phyloP scores from a whole-genome alignment of 2,329 filamentous ascomycete species.

The Exophiala alcalophila region DNA sequence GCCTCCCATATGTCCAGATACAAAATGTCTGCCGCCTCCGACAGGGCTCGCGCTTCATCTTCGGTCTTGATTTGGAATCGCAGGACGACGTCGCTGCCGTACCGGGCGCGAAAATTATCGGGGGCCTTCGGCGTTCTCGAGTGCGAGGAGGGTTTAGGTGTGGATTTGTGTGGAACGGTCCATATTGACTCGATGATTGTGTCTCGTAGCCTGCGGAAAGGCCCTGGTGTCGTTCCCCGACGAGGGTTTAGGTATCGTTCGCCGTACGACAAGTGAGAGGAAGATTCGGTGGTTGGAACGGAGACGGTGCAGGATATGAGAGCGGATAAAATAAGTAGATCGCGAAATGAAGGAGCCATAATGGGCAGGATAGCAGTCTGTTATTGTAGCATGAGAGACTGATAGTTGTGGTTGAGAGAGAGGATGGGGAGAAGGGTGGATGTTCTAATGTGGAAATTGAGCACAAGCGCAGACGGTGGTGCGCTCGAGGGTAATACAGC shows the following conservation, averaged over 20 bases:
- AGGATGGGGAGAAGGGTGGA: constrained; percentile 2
- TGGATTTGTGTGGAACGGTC: constrained; percentile 36
- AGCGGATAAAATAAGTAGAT: constrained; percentile 15
- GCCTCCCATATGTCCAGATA: constrained; percentile 91
- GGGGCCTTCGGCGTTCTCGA: constrained; percentile 31
- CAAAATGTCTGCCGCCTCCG: constrained; percentile 69
- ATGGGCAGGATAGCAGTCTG: constrained; percentile 1
- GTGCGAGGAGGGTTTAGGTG: constrained; percentile 26
- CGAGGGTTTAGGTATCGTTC: constrained; percentile 4
- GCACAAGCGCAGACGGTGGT: constrained; percentile 14
- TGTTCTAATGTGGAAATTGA: constrained; percentile 8
- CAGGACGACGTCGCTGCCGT: constrained; percentile 80
- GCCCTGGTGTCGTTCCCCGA: constrained; percentile 15
- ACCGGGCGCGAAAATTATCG: constrained; percentile 49
- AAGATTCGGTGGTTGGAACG: constrained; percentile 18
- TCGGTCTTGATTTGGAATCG: constrained; percentile 74
- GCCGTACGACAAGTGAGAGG: constrained; percentile 6
- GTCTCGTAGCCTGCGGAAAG: constrained; percentile 37
- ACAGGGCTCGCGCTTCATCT: constrained; percentile 67
- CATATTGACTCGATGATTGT: constrained; percentile 45
- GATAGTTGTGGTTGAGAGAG: neutral
- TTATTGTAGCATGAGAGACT: constrained; percentile 14
- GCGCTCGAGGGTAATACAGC: too few relatives aligned
- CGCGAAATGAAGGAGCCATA: constrained; percentile 20
- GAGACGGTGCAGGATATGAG: constrained; percentile 12